Base-by-base conservation (phyloP, 495 filamentous ascomycete species). In the Penicillium chermesinum region DNA sequence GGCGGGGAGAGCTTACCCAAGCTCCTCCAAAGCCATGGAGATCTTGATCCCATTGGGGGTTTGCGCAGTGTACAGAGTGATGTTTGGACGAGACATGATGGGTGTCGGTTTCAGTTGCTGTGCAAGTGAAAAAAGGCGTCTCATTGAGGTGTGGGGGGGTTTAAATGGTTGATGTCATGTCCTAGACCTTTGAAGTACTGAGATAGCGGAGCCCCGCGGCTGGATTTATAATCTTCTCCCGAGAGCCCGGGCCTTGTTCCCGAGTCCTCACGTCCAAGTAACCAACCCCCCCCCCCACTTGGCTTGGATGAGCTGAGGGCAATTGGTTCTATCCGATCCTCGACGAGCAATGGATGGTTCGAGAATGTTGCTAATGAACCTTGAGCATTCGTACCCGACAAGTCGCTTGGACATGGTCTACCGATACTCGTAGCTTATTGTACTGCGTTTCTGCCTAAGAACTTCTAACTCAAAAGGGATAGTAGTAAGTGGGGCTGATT, bases 11-110 rank as follows among this genome's bases (percentile, higher is more conserved):
- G 21, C 65, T 36, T 61, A 74, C 48, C 84, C 84, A 14, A 96
- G 77, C 70, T 95, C 91, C 67, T 96, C 89, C n/a, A 96, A 72
- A 0, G 87, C 78, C 55, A 95, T 95, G 43, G 87, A 88, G 57
- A 91, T 80, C 62, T 95, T 95, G 64, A 76, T 74, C 15, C 73
- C 75, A 62, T 78, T 80, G 57, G 74, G 74, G n/a, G 74, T 78
- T 55, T 74, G 69, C 40, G 67, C 49, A 1, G 74, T 76, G 55
- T 76, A 78, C 12, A 78, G 65, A 9, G 70, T 73, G 43, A 78
- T 75, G 38, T 73, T 55, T 3, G 73, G 72, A 37, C 48, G 53
- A 42, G 50, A 48, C 59, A 66, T 70, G 4, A 46, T 69, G 59
- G 35, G 21, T 25, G 21, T 16, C 16, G 36, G 13, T 1, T 22